Conservation (phyloP, 805 yeast species). For the Sugiyamaella americana region DNA sequence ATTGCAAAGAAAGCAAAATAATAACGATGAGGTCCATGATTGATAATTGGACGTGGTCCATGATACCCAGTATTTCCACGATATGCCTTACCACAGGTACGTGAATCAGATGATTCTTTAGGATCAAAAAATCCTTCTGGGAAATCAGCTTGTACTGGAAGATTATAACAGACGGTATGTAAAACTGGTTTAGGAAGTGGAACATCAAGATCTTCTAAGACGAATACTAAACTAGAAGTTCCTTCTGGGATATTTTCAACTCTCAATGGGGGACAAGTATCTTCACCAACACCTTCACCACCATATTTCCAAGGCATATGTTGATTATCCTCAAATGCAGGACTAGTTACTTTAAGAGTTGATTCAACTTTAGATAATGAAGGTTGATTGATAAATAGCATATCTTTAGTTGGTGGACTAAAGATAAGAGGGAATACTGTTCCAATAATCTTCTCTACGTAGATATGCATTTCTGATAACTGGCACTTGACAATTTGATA, state of each 20-base stretch:
- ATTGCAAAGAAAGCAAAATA: conserved; percentile 18
- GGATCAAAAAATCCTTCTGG: neutral
- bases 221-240: conserved; percentile 11
- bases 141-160: neutral
- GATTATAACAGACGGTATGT: conserved; percentile 15
- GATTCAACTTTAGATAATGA: conserved; percentile 7
- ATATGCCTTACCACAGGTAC: conserved; percentile 13
- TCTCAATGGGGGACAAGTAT: conserved; percentile 13
- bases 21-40: conserved; percentile 20
- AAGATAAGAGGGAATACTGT: conserved; percentile 7
- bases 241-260: conserved; percentile 13
- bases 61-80: conserved; percentile 14
- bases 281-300: conserved; percentile 14
- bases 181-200: conserved; percentile 17
- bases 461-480: neutral
- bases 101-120: neutral
- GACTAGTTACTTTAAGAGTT: conserved; percentile 12
- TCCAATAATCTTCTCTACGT: conserved; percentile 5
- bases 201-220: conserved; percentile 17
- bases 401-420: conserved; percentile 6
- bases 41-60: conserved; percentile 19
- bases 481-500: neutral
- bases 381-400: conserved; percentile 5
- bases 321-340: conserved; percentile 14
- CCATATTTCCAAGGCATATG: conserved; percentile 17